Evolutionary conservation across 257 asterid genomes (phyloP).

Genomic region (Solanum medicagineum): DNA sequence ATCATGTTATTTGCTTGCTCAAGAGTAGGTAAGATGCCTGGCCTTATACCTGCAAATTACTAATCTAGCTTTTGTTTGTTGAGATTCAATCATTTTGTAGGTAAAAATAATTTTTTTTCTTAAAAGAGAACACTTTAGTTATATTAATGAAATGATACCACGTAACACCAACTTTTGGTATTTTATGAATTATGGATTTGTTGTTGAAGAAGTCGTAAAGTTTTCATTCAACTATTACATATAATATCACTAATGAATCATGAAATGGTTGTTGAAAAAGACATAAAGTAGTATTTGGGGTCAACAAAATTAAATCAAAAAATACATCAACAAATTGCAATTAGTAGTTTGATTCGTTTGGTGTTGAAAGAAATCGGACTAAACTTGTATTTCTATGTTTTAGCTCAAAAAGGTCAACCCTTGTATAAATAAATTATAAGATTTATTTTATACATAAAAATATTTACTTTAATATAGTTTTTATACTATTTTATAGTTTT

Average conservation of each 20-base stretch:
- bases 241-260: neutral
- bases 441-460: no score
- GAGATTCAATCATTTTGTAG: neutral
- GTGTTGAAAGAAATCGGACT: no score
- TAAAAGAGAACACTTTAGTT: neutral
- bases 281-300: neutral
- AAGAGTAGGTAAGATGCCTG: constrained; percentile 25
- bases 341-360: no score
- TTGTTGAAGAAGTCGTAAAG: neutral
- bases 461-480: no score
- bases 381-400: no score
- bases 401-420: no score
- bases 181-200: neutral
- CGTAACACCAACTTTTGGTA: neutral
- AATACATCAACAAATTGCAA: no score
- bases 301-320: no score
- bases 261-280: neutral
- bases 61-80: neutral
- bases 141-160: neutral
- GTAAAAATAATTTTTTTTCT: neutral
- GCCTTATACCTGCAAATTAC: neutral
- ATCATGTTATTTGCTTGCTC: constrained; percentile 31
- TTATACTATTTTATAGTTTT: no score
- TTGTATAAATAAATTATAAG: no score
- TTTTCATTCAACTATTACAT: neutral